phyloP scores from a whole-genome alignment of 148 eudicot species.

The Vaccinium darrowii region DNA sequence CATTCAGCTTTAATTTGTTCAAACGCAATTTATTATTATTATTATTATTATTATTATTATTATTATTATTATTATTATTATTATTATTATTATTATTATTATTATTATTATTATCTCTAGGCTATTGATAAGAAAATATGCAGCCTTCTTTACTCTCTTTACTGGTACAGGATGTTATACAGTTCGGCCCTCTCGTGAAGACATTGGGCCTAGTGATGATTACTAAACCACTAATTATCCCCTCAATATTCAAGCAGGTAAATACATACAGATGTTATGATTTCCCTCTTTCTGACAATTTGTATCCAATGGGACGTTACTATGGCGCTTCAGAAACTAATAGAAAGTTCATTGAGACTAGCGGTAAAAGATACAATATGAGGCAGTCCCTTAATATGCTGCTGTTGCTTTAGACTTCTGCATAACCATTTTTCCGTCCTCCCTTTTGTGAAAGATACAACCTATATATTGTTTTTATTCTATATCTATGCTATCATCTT shows the following conservation, averaged over 20 bases:
- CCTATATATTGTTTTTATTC: not conserved
- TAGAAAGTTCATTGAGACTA: not conserved
- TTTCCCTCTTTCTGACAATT: not conserved
- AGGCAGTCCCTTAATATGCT: not conserved
- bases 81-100: not conserved
- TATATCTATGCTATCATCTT: not conserved
- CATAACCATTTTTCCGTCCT: not conserved
- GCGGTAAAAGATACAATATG: not conserved
- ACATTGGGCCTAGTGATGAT: slow-evolving; percentile 92
- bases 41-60: not conserved
- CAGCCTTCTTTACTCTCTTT: not conserved
- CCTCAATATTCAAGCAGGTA: slow-evolving; percentile 96
- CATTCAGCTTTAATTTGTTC: not conserved
- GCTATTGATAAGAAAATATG: not conserved
- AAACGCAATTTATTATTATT: not conserved
- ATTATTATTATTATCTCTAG: not conserved
- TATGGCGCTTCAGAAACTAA: not conserved
- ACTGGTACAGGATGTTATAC: slow-evolving; percentile 79
- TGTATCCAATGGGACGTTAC: not conserved
- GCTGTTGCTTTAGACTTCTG: not conserved
- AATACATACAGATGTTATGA: not conserved
- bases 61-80: not conserved
- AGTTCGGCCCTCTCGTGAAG: slow-evolving; percentile 97
- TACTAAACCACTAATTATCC: slow-evolving; percentile 71
- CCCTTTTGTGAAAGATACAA: not conserved